Evolutionary conservation across 2,329 filamentous ascomycete species (phyloP).

Genomic region (Calonectria crousiana): DNA sequence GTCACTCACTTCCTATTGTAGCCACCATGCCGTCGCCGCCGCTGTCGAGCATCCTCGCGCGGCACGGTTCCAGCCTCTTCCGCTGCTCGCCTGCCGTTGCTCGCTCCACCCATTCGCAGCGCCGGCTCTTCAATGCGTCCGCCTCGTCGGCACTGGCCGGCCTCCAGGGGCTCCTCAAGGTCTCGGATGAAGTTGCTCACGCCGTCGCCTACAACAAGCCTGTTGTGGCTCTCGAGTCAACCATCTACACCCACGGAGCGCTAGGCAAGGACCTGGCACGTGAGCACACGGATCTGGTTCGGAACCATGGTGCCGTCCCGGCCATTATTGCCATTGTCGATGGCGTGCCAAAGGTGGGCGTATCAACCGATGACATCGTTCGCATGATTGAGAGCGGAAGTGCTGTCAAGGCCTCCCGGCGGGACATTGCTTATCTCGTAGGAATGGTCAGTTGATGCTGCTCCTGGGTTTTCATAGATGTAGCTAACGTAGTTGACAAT

Average conservation of each 20-base stretch:
- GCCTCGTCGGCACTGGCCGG: slow-evolving; percentile 39
- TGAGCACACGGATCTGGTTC: slow-evolving; percentile 87
- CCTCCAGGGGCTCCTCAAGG: slow-evolving; percentile 66
- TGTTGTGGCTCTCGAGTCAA: slow-evolving; percentile 93
- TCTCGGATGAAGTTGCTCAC: slow-evolving; percentile 86
- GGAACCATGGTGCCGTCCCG: slow-evolving; percentile 84
- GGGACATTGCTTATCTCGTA: slow-evolving; percentile 86
- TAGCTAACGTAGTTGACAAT: slow-evolving; percentile 24
- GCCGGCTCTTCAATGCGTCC: slow-evolving; percentile 37
- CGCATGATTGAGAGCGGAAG: slow-evolving; percentile 76
- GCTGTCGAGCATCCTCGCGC: slow-evolving; percentile 35
- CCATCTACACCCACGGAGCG: slow-evolving; percentile 95
- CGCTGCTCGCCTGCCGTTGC: slow-evolving; percentile 31
- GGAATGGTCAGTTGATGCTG: slow-evolving; percentile 71
- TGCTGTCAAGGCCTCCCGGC: slow-evolving; percentile 85
- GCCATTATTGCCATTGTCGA: slow-evolving; percentile 92
- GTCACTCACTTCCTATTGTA: slow-evolving; percentile 1
- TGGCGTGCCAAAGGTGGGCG: slow-evolving; percentile 84
- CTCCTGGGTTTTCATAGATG: background rate
- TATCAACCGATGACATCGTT: slow-evolving; percentile 78
- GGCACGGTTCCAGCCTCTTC: slow-evolving; percentile 34
- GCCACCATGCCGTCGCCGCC: slow-evolving; percentile 31
- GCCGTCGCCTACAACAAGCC: slow-evolving; percentile 81
- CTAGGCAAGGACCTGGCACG: slow-evolving; percentile 79
- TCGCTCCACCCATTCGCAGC: slow-evolving; percentile 31